Conservation (phyloP, 805 yeast genomes). For the Barnettozyma californica region DNA sequence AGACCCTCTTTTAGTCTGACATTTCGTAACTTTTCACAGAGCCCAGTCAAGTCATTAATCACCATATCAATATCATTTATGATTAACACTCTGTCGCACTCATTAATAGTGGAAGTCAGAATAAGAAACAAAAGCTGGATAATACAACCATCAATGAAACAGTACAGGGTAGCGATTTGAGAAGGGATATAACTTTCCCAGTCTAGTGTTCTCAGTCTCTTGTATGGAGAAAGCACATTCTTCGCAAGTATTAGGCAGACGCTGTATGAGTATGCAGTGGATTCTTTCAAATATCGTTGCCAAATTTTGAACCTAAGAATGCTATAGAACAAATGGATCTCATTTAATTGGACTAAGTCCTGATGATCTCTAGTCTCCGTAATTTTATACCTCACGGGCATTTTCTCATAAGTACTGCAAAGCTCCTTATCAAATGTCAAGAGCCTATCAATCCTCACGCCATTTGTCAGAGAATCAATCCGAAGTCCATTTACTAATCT, state of each 20-base stretch:
- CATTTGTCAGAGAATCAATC: neutral
- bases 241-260: neutral
- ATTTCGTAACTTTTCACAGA: neutral
- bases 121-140: slow-evolving; percentile 1
- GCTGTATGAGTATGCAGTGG: neutral
- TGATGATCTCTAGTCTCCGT: neutral
- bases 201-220: neutral
- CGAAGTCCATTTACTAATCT: neutral
- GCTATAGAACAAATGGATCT: neutral
- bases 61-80: slow-evolving; percentile 2
- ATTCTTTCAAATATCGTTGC: neutral
- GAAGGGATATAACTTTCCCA: neutral
- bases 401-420: neutral
- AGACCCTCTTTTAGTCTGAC: neutral
- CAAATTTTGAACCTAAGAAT: neutral
- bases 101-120: neutral
- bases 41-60: neutral
- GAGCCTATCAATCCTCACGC: neutral
- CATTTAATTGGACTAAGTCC: neutral
- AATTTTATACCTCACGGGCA: neutral
- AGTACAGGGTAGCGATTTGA: neutral
- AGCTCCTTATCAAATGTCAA: neutral
- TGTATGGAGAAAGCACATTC: neutral
- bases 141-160: slow-evolving; percentile 3
- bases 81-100: neutral